Percentiles rank a stretch among this genome's conserved stretches.
phyloP scores from a whole-genome alignment of 176 grass and related monocot species.

The Ensete ventricosum region DNA sequence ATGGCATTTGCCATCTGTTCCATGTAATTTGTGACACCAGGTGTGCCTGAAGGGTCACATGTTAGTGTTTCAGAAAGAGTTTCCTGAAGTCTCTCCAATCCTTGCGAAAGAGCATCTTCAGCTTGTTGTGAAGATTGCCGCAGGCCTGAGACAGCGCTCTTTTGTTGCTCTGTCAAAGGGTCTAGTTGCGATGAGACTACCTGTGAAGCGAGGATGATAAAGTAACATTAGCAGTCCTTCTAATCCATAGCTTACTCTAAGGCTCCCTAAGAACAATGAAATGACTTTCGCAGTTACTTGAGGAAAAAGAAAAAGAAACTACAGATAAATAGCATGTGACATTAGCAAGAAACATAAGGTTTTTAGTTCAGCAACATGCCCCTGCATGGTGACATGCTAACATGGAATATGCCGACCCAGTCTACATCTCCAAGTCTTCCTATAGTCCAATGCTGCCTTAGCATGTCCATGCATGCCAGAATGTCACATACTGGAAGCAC shows the following conservation, averaged over 20 bases:
- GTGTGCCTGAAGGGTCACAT: constrained; percentile 25
- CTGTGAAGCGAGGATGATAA: constrained; percentile 27
- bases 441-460: not conserved
- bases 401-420: too few species aligned
- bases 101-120: constrained; percentile 78
- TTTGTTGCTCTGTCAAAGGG: constrained; percentile 51
- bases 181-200: constrained; percentile 61
- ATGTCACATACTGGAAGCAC: not conserved
- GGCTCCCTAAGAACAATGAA: not conserved
- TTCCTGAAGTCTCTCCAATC: constrained; percentile 84
- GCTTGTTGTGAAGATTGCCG: constrained; percentile 50
- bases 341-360: too few species aligned
- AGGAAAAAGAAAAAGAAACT: too few species aligned
- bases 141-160: constrained; percentile 21
- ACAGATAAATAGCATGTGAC: too few species aligned
- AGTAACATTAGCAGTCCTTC: not conserved
- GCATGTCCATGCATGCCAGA: not conserved
- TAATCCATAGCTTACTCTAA: not conserved
- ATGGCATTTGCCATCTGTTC: constrained; percentile 51
- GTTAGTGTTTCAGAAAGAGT: constrained; percentile 59
- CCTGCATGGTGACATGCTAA: too few species aligned
- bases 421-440: too few species aligned
- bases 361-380: too few species aligned
- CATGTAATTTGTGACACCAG: constrained; percentile 39
- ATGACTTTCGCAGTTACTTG: too few species aligned